These are phyloP conservation scores for Phytophthora sansomeana DNA, from an alignment of 352 stramenopile species.

Conservation along the genomic window DNA sequence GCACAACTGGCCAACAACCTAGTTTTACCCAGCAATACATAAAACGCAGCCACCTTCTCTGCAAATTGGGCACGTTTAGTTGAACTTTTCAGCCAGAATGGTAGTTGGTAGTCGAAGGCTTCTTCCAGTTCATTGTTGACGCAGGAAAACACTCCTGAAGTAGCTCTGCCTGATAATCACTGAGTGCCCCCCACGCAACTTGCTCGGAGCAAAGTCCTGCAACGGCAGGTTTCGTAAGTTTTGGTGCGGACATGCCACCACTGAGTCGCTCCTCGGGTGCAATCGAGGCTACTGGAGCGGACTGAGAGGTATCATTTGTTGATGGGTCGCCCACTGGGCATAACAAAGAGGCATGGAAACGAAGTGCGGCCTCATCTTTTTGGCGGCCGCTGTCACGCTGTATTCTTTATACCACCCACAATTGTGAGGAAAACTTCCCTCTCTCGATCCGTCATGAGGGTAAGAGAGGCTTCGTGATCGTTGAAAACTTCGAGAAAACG, in stretches of 20 bases:
- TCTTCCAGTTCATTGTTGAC: constrained; percentile 62
- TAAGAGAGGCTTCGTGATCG: constrained; percentile 57
- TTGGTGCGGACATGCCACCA: constrained; percentile 1
- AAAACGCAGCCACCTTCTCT: constrained; percentile 86
- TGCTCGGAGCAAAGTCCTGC: constrained; percentile 80
- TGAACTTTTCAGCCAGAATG: constrained; percentile 81
- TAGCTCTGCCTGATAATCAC: constrained; percentile 68
- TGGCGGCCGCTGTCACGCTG: constrained; percentile 54
- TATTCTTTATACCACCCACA: constrained; percentile 57
- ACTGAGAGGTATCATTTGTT: background rate
- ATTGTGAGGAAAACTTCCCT: constrained; percentile 60
- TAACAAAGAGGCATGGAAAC: constrained; percentile 74
- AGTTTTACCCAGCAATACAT: constrained; percentile 86
- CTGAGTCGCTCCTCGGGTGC: constrained; percentile 7
- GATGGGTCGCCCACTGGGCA: constrained; percentile 57
- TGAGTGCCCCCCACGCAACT: constrained; percentile 76
- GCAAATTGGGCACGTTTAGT: constrained; percentile 60
- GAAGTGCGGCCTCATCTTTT: constrained; percentile 80
- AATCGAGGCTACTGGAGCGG: background rate
- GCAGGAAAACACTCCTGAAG: constrained; percentile 76
- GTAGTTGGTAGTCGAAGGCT: constrained; percentile 69
- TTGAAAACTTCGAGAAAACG: constrained; percentile 59
- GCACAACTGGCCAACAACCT: constrained; percentile 79
- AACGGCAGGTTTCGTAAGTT: background rate
- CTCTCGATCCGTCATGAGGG: constrained; percentile 57